Conservation (phyloP, 1,139 yeast species). For the Pichiaceae sp. region DNA sequence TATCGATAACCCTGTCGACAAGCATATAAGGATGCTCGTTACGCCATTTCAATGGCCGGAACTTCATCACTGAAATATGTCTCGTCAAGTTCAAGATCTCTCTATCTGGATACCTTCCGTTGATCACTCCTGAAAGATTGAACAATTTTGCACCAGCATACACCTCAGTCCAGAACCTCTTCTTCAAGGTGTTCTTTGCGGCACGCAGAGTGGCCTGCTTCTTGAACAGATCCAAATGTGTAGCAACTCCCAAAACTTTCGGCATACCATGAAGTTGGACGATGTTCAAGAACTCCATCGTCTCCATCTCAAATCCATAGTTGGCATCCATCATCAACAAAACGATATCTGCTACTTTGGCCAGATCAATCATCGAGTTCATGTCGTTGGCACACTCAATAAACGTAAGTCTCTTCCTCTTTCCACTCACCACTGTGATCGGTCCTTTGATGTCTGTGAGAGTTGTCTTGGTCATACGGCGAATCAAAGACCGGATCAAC, state of each 20-base stretch:
- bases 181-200: conserved; percentile 84
- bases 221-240: conserved; percentile 91
- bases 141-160: conserved; percentile 97
- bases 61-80: conserved; percentile 94
- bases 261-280: conserved; percentile 99
- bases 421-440: conserved; percentile 94
- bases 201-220: conserved; percentile 85
- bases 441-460: conserved; percentile 89
- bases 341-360: conserved; percentile 91
- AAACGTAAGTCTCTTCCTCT: conserved; percentile 85
- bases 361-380: conserved; percentile 93
- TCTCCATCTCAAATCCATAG: conserved; percentile 98
- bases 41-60: conserved; percentile 97
- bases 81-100: conserved; percentile 88
- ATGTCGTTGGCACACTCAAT: conserved; percentile 90
- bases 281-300: conserved; percentile 94
- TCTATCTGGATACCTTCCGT: conserved; percentile 96
- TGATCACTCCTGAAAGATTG: conserved; percentile 89
- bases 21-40: conserved; percentile 93
- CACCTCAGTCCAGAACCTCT: conserved; percentile 98
- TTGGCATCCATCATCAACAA: conserved; percentile 89
- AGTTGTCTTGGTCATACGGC: conserved; percentile 84
- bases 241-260: conserved; percentile 88
- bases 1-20: conserved; percentile 89
- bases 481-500: conserved; percentile 77